Conservation (phyloP, 2,329 filamentous ascomycete species). For the Harringtonia lauricola region DNA sequence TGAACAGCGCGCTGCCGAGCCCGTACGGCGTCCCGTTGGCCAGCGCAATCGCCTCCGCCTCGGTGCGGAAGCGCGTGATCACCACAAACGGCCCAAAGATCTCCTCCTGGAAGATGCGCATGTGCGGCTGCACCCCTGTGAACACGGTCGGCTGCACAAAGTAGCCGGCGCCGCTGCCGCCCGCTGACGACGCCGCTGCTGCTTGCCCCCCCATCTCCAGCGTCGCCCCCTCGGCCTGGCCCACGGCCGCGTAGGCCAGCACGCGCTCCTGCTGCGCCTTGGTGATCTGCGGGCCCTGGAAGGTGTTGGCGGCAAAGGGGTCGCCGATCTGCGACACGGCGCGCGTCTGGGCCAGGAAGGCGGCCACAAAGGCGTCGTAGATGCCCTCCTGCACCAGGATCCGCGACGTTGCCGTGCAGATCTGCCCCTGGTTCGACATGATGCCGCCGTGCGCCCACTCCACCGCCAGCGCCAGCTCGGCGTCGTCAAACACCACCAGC, state of each 20-base stretch:
- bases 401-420: conserved; percentile 50
- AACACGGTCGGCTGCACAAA: conserved; percentile 36
- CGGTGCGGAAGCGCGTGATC: conserved; percentile 41
- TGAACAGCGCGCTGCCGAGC: conserved; percentile 40
- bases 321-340: conserved; percentile 42
- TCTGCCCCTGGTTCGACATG: conserved; percentile 53
- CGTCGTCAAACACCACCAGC: conserved; percentile 56
- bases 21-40: conserved; percentile 39
- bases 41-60: conserved; percentile 39
- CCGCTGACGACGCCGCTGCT: conserved; percentile 27
- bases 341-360: conserved; percentile 27
- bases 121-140: conserved; percentile 25
- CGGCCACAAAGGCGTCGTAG: conserved; percentile 47
- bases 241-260: conserved; percentile 14
- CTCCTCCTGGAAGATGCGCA: conserved; percentile 38
- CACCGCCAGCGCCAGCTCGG: conserved; percentile 48
- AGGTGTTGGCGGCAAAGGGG: conserved; percentile 45
- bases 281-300: conserved; percentile 45
- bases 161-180: conserved; percentile 29
- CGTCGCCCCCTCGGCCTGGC: conserved; percentile 12
- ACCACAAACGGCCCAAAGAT: conserved; percentile 47
- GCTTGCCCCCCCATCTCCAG: conserved; percentile 35
- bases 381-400: conserved; percentile 40
- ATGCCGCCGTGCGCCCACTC: conserved; percentile 19
- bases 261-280: conserved; percentile 34